Evolutionary conservation across 805 yeast genomes (phyloP), one percentile per base, ranked within the genome.

Genomic region (Isabelozyma gotoi): DNA sequence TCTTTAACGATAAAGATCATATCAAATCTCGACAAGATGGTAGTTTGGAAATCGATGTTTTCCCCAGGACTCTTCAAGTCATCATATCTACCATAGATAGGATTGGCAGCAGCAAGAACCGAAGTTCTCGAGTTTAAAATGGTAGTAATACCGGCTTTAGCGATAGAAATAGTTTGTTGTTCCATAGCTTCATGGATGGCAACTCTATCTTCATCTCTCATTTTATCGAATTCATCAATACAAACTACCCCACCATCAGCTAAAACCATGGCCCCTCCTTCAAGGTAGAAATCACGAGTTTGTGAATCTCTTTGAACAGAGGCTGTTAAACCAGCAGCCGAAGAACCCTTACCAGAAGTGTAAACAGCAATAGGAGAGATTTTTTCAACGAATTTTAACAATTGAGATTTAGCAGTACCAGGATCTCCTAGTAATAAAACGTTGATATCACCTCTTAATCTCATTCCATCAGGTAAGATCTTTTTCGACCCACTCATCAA

Each of bases 141-240:
- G 0, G 99, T 94, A 2, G 98, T 94, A 54, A 94, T 94, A 64
- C 99, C 99, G 7, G 99, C 99, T 65, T 94, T 94, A 24, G 99
- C 99, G 63, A 94, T 91, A 11, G 98, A 92, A 46, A 94, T 94
- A 0, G 99, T 94, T 68, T 94, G 99, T 67, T 94, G 99, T 71
- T 94, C 99, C 99, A 94, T 94, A 10, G 99, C 99, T 74, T 94
- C 99, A 67, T 94, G 99, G 53, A 94, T 94, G 0, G 99, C 98
- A 32, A 94, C 98, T 61, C 99, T 79, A 67, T 94, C 99, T 63
- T 94, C 98, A 59, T 94, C 99, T 63, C 98, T 78, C 99, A 94
- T 94, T 74, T 94, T 94, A 66, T 94, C 99, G 61, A 94, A 94
- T 76, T 94, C 99, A 73, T 94, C 99, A 59, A 94, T 94, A 77